Evolutionary conservation across 1,284 basidiomycete species (phyloP), one percentile per base, ranked within the genome.

Genomic region (Austroboletus niveus): DNA sequence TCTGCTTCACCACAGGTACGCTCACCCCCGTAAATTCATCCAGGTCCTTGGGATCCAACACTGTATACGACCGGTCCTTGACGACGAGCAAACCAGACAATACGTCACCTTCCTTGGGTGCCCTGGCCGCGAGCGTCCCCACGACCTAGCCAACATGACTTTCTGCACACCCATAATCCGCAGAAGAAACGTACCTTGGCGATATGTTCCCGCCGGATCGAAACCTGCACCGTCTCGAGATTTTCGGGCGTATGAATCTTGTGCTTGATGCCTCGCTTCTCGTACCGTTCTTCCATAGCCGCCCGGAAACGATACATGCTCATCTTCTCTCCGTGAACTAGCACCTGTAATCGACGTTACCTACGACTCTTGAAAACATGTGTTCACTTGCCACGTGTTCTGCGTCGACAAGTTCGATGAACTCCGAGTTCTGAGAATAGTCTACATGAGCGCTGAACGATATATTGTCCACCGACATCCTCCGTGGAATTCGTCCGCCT

Each of bases 381-480:
- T 20, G 34, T 45, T 27, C 22, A 79, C 86, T 66, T 65, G 92
- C 95, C 47, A 98, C 87, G 72, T 98, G 94, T 62, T 94, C 89
- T 9, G 95, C 91, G 57, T 91, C 91, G 57, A 98, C 87, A 53
- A 85, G 79, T 63, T 98, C 94, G 60, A 99, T 98, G 70, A 98
- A 99, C 62, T 93, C 92, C 8, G 92, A 88, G 68, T 99, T 99
- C 65, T 98, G 96, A 11, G 91, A 84, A 63, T 92, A 97, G 71
- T 99, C 96, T 58, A 99, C 97, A 69, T 99, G 97, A 0, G 96
- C 95, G 47, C 92, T 93, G 70, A 99, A 99, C 4, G 95, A 97
- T 54, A 99, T 92, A 62, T 94, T 89, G 65, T 98, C 93, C 64
- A 99, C 92, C 1, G 95, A 95, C 57, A 97, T 80, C 62, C 92